phyloP scores from a whole-genome alignment of 108 stramenopile genomes.

The Bacterosira constricta region DNA sequence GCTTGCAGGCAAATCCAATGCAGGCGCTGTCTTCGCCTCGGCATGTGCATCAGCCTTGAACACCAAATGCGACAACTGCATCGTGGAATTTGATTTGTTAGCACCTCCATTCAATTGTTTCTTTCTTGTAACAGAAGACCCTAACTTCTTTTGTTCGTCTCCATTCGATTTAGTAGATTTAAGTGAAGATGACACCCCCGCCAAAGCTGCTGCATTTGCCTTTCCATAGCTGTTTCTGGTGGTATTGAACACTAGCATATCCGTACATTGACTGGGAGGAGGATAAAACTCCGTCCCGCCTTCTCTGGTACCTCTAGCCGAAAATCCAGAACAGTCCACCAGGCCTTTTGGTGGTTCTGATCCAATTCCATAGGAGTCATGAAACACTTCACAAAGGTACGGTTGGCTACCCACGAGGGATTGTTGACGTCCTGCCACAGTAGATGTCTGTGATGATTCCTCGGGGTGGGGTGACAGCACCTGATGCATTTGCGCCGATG shows the following conservation, averaged over 20 bases:
- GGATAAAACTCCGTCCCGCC: slow-evolving; percentile 46
- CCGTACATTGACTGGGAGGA: slow-evolving; percentile 16
- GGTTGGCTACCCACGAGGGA: slow-evolving; percentile 37
- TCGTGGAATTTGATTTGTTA: neutral
- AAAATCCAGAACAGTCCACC: slow-evolving; percentile 41
- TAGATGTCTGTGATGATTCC: neutral
- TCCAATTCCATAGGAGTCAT: slow-evolving; percentile 53
- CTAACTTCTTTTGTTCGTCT: neutral
- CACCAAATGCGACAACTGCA: slow-evolving; percentile 7
- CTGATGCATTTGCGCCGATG: neutral
- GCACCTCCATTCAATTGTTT: slow-evolving; percentile 1
- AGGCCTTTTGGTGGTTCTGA: slow-evolving; percentile 25
- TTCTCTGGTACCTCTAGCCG: slow-evolving; percentile 28
- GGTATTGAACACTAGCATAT: slow-evolving; percentile 44
- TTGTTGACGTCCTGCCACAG: slow-evolving; percentile 33
- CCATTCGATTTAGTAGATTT: neutral
- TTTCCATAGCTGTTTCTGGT: slow-evolving; percentile 39
- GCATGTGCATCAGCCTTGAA: slow-evolving; percentile 3
- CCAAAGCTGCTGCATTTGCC: slow-evolving; percentile 24
- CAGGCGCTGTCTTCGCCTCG: neutral
- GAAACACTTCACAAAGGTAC: slow-evolving; percentile 52
- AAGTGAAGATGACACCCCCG: too few relatives aligned
- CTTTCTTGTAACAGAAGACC: neutral
- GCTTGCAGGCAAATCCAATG: slow-evolving; percentile 11
- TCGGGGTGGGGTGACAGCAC: neutral